Evolutionary conservation across 257 asterid genomes (phyloP).

Genomic region (Salvia hispanica): DNA sequence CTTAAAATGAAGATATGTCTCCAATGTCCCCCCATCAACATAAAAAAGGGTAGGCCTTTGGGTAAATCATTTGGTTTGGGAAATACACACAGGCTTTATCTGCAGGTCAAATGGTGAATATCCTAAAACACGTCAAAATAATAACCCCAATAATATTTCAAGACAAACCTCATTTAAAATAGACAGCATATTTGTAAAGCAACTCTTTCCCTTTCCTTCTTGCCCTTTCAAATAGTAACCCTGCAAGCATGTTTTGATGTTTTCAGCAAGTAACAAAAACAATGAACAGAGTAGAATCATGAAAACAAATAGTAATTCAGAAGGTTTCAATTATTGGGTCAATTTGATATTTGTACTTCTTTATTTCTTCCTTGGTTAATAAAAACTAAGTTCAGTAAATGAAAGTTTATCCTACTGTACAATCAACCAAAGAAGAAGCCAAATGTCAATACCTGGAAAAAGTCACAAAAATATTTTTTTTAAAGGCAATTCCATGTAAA

Average conservation of each 20-base stretch:
- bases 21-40: slow-evolving; percentile 92
- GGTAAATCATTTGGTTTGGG: slow-evolving; percentile 61
- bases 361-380: not conserved
- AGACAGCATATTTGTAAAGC: slow-evolving; percentile 77
- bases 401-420: not conserved
- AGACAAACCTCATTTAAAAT: slow-evolving; percentile 87
- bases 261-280: slow-evolving; percentile 16
- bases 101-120: slow-evolving; percentile 42
- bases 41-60: slow-evolving; percentile 70
- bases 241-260: slow-evolving; percentile 44
- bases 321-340: not conserved
- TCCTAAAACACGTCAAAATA: slow-evolving; percentile 18
- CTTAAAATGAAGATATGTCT: slow-evolving; percentile 93
- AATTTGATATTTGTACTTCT: not conserved
- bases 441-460: slow-evolving; percentile 1
- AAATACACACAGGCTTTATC: slow-evolving; percentile 77
- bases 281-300: slow-evolving; percentile 12
- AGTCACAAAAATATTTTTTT: slow-evolving; percentile 18
- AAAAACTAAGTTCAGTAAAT: not conserved
- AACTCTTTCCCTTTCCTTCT: slow-evolving; percentile 82
- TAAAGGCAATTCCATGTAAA: slow-evolving; percentile 11
- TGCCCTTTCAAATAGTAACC: slow-evolving; percentile 93
- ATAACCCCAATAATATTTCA: slow-evolving; percentile 29
- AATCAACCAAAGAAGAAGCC: slow-evolving; percentile 1
- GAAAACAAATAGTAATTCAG: slow-evolving; percentile 20